Evolutionary conservation across 1,139 yeast genomes (phyloP).

Genomic region (Scheffersomyces lignicola): DNA sequence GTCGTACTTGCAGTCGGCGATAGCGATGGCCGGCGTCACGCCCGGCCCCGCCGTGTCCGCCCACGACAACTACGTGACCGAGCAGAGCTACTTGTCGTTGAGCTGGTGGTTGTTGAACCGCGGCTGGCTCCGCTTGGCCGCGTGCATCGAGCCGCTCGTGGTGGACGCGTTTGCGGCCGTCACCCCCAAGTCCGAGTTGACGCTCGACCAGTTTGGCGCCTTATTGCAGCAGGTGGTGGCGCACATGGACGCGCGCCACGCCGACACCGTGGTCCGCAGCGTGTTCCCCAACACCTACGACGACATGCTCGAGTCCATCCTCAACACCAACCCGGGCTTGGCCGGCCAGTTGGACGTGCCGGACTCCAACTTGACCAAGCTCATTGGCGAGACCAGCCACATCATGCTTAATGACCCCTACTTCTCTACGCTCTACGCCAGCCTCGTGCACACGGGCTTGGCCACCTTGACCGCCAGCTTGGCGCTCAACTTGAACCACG

Average conservation of each 20-base stretch:
- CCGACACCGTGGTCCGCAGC: constrained; percentile 43
- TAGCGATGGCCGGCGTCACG: constrained; percentile 56
- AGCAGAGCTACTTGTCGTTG: constrained; percentile 81
- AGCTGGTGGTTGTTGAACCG: constrained; percentile 94
- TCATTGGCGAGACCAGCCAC: constrained; percentile 45
- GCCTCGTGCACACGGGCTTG: constrained; percentile 29
- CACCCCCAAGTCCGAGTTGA: constrained; percentile 71
- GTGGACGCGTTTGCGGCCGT: constrained; percentile 59
- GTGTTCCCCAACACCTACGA: constrained; percentile 45
- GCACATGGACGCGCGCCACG: constrained; percentile 37
- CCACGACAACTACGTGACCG: constrained; percentile 52
- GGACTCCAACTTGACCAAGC: constrained; percentile 44
- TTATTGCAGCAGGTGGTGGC: constrained; percentile 26
- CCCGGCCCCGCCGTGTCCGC: constrained; percentile 17
- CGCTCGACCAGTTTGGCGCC: constrained; percentile 55
- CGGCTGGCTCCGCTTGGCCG: constrained; percentile 70
- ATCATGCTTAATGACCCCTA: constrained; percentile 30
- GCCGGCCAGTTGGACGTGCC: constrained; percentile 38
- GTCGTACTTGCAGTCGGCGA: constrained; percentile 79
- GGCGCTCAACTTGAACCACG: constrained; percentile 22
- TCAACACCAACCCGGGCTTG: constrained; percentile 46
- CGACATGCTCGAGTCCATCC: constrained; percentile 43
- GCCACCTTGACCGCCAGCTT: constrained; percentile 32
- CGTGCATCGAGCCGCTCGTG: constrained; percentile 58
- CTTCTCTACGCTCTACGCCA: constrained; percentile 30